phyloP scores from a whole-genome alignment of 495 filamentous ascomycete genomes.

The Bombardia bombarda region DNA sequence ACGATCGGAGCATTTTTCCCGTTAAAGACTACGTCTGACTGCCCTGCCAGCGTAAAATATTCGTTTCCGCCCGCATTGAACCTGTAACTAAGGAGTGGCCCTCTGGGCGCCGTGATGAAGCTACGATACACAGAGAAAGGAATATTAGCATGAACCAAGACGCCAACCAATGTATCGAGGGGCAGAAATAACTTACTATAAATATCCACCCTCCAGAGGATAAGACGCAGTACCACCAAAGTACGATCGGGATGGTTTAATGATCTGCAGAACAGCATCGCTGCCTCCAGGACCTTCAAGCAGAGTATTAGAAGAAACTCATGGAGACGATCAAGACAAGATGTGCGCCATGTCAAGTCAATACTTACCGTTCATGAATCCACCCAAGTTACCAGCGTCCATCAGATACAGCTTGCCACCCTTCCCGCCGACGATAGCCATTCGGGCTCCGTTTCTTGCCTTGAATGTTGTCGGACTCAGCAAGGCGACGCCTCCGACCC shows the following conservation, averaged over 20 bases:
- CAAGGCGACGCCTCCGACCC: constrained; percentile 28
- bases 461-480: constrained; percentile 33
- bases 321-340: background rate
- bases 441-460: constrained; percentile 24
- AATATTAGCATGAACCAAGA: background rate
- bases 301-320: background rate
- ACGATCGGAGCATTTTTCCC: constrained; percentile 30
- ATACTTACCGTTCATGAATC: constrained; percentile 31
- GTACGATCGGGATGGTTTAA: constrained; percentile 22
- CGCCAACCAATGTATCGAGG: background rate
- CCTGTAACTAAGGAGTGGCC: constrained; percentile 24
- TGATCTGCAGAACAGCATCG: constrained; percentile 28
- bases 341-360: background rate
- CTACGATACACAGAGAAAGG: background rate
- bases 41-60: constrained; percentile 30
- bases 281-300: constrained; percentile 10
- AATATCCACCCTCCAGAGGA: constrained; percentile 40
- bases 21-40: constrained; percentile 22
- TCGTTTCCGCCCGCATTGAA: constrained; percentile 24
- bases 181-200: constrained; percentile 25
- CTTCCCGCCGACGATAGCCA: constrained; percentile 33
- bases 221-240: constrained; percentile 39
- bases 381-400: constrained; percentile 39
- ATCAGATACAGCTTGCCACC: constrained; percentile 35
- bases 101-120: constrained; percentile 17